Evolutionary conservation across 495 filamentous ascomycete species (phyloP).

Genomic region (Bathelium albidoporum): DNA sequence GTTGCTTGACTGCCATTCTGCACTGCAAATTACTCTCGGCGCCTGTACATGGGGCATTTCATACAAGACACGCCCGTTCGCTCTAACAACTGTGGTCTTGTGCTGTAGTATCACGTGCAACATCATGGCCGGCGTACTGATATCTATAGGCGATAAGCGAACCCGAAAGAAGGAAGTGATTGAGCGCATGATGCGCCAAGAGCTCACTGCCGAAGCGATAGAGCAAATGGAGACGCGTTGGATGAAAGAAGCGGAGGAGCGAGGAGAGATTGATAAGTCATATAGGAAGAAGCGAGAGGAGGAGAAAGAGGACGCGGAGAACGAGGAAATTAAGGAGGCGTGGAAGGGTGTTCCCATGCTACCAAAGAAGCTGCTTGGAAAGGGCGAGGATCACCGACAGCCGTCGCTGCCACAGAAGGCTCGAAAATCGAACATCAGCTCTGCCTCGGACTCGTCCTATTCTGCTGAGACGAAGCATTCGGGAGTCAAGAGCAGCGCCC

Average conservation of each 20-base stretch:
- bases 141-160: slow-evolving; percentile 55
- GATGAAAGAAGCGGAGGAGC: slow-evolving; percentile 4
- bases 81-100: slow-evolving; percentile 63
- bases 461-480: not conserved
- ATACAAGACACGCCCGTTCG: slow-evolving; percentile 49
- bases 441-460: not conserved
- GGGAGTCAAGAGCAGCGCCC: not conserved
- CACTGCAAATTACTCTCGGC: slow-evolving; percentile 62
- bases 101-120: slow-evolving; percentile 63
- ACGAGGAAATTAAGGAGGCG: slow-evolving; percentile 1
- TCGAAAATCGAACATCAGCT: not conserved
- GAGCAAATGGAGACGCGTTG: slow-evolving; percentile 46
- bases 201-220: slow-evolving; percentile 60
- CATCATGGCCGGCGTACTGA: slow-evolving; percentile 56
- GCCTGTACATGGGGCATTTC: slow-evolving; percentile 59
- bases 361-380: slow-evolving; percentile 1
- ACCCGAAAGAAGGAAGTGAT: slow-evolving; percentile 71
- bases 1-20: slow-evolving; percentile 60
- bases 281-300: not conserved
- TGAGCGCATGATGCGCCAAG: slow-evolving; percentile 57
- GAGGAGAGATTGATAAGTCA: slow-evolving; percentile 4
- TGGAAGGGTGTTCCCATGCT: slow-evolving; percentile 1
- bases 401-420: not conserved
- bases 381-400: slow-evolving; percentile 1
- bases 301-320: slow-evolving; percentile 3